Conservation (phyloP, 306 rosid genomes). For the Hylodesmum podocarpum region DNA sequence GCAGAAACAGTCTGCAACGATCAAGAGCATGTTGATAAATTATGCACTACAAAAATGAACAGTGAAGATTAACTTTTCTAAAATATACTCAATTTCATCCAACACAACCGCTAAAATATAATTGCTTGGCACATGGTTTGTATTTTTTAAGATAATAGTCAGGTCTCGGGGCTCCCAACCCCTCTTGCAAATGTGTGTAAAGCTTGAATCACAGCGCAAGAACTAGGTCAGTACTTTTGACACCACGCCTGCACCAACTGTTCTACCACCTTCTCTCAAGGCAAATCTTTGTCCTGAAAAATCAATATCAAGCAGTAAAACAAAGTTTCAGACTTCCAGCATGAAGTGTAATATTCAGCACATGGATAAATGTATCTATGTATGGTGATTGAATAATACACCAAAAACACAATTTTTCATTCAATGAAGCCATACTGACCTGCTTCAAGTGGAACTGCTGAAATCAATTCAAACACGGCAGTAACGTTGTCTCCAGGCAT, state of each 20-base stretch:
- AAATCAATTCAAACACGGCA: constrained; percentile 80
- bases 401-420: neutral
- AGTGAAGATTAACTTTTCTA: constrained; percentile 34
- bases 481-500: constrained; percentile 99
- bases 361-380: neutral
- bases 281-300: constrained; percentile 98
- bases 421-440: constrained; percentile 49
- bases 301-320: constrained; percentile 13
- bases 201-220: constrained; percentile 14
- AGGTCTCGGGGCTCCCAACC: constrained; percentile 21
- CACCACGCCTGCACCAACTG: constrained; percentile 99
- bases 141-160: constrained; percentile 34
- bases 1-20: constrained; percentile 30
- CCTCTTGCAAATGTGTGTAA: constrained; percentile 30
- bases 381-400: neutral
- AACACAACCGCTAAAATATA: constrained; percentile 31
- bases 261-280: constrained; percentile 98
- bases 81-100: constrained; percentile 40
- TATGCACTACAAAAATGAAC: constrained; percentile 49
- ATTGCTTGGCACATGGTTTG: constrained; percentile 40
- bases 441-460: constrained; percentile 87
- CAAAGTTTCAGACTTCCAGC: neutral
- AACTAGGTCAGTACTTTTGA: constrained; percentile 76
- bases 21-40: constrained; percentile 33
- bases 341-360: neutral